phyloP scores from a whole-genome alignment of 768 basidiomycete genomes.

The Mycena capillaripes region DNA sequence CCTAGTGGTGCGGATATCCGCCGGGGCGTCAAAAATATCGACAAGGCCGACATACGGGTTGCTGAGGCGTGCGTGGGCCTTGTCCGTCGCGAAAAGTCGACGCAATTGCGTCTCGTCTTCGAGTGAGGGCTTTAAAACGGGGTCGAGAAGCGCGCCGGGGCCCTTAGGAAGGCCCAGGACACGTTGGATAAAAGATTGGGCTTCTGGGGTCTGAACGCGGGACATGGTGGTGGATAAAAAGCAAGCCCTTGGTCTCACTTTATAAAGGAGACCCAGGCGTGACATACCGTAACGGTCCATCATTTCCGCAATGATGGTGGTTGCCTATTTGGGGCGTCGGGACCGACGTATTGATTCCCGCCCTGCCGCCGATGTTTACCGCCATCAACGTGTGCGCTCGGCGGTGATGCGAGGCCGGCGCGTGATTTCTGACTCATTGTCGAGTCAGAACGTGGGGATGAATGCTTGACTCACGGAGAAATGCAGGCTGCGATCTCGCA shows the following conservation, averaged over 20 bases:
- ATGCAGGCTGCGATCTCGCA: no score
- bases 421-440: no score
- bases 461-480: no score
- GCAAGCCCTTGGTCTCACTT: background rate
- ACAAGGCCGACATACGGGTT: slow-evolving; percentile 72
- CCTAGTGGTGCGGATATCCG: slow-evolving; percentile 61
- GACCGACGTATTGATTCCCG: background rate
- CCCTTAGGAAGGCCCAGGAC: slow-evolving; percentile 33
- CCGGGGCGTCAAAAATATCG: slow-evolving; percentile 68
- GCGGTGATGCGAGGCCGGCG: no score
- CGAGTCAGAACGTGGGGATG: no score
- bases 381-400: background rate
- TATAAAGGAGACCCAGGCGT: background rate
- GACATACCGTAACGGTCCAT: background rate
- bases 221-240: slow-evolving; percentile 18
- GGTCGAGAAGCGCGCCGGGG: slow-evolving; percentile 55
- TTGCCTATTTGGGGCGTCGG: background rate
- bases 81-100: slow-evolving; percentile 69
- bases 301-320: background rate
- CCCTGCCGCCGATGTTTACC: no score
- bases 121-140: slow-evolving; percentile 65
- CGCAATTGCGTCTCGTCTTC: slow-evolving; percentile 70
- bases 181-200: slow-evolving; percentile 39
- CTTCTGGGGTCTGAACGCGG: slow-evolving; percentile 34
- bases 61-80: slow-evolving; percentile 57